Evolutionary conservation across 2,329 filamentous ascomycete genomes (phyloP).

Genomic region (Fusarium robinianum): DNA sequence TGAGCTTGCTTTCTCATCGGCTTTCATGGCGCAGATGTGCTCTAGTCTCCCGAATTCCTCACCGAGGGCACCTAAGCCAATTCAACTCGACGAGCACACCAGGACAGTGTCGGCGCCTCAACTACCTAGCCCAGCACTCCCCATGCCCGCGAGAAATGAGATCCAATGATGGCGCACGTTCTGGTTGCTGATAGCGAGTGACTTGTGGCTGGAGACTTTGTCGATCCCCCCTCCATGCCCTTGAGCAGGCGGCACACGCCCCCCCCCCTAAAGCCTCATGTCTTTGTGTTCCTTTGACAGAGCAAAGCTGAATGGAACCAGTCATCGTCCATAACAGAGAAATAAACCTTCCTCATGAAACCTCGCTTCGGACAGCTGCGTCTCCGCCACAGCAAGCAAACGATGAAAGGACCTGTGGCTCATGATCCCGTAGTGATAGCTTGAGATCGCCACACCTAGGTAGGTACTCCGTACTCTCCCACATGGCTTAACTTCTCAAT

Average conservation of each 20-base stretch:
- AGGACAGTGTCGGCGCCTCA: constrained; percentile 8
- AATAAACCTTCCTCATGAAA: background rate
- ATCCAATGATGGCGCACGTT: constrained; percentile 19
- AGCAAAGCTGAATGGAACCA: constrained; percentile 20
- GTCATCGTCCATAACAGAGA: constrained; percentile 12
- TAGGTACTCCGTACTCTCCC: constrained; percentile 10
- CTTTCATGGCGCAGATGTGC: too few species aligned
- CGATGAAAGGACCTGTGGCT: constrained; percentile 28
- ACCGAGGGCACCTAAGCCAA: background rate
- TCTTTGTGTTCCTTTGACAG: constrained; percentile 1
- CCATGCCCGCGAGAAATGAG: constrained; percentile 6
- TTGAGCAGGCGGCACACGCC: constrained; percentile 30
- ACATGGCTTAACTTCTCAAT: constrained; percentile 21
- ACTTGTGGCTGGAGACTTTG: constrained; percentile 37
- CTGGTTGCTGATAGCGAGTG: constrained; percentile 26
- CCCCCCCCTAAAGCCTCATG: constrained; percentile 17
- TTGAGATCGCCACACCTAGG: background rate
- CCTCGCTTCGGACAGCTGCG: constrained; percentile 9
- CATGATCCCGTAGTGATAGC: constrained; percentile 23
- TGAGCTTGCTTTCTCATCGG: too few species aligned
- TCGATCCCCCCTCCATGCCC: constrained; percentile 29
- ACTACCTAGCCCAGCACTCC: constrained; percentile 11
- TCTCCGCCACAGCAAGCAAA: background rate
- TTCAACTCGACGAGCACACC: too few species aligned
- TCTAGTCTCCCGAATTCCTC: constrained; percentile 1